phyloP scores from a whole-genome alignment of 768 basidiomycete genomes.

The Tricholoma hemisulphureum region DNA sequence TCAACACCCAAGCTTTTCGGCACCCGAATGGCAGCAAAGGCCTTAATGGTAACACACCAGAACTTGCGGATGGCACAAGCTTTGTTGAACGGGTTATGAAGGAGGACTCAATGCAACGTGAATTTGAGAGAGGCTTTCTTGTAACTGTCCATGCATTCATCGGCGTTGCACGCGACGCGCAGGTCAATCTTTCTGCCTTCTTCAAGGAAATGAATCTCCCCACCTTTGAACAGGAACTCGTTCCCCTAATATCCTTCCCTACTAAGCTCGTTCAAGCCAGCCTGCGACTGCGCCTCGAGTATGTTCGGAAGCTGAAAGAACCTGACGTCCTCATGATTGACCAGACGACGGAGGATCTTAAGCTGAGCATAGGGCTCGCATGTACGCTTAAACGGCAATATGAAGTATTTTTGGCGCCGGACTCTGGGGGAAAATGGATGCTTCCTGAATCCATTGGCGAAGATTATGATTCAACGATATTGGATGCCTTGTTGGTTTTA shows the following conservation, averaged over 20 bases:
- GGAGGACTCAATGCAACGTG: conserved; percentile 93
- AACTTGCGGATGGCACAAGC: conserved; percentile 67
- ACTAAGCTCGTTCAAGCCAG: conserved; percentile 92
- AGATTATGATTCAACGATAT: conserved; percentile 86
- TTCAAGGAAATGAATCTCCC: conserved; percentile 91
- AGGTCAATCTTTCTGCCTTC: conserved; percentile 71
- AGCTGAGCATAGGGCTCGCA: conserved; percentile 86
- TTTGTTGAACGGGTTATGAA: conserved; percentile 94
- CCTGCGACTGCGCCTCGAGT: conserved; percentile 84
- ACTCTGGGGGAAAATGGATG: conserved; percentile 85
- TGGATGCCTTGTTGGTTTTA: conserved; percentile 84
- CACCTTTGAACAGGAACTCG: conserved; percentile 83
- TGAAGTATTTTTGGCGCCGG: conserved; percentile 84
- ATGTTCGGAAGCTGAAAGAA: conserved; percentile 83
- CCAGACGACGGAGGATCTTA: conserved; percentile 91
- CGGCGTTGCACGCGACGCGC: conserved; percentile 80
- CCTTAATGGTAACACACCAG: conserved; percentile 33
- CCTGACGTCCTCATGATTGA: conserved; percentile 90
- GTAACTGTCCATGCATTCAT: conserved; percentile 86
- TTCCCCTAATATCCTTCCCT: conserved; percentile 93
- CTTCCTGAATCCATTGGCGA: conserved; percentile 85
- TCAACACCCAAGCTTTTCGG: conserved; percentile 31
- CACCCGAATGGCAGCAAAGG: conserved; percentile 14
- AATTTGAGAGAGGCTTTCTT: conserved; percentile 88
- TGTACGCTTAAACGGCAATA: conserved; percentile 96